phyloP scores from a whole-genome alignment of 2,329 filamentous ascomycete genomes.

The Colletotrichum lindemuthianum region DNA sequence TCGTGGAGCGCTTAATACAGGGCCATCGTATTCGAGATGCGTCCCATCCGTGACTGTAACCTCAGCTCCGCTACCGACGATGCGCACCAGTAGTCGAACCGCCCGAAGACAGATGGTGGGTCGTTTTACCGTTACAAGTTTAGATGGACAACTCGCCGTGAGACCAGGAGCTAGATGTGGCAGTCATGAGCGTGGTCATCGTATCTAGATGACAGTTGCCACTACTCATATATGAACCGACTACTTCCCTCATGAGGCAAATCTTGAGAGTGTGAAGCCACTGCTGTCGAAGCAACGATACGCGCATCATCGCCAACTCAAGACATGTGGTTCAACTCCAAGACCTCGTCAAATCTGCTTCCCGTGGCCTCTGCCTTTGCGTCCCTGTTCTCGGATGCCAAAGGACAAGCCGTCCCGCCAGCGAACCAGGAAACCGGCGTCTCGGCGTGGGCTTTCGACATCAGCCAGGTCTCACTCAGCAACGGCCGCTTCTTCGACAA shows the following conservation, averaged over 20 bases:
- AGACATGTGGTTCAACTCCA: slow-evolving; percentile 12
- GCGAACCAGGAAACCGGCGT: slow-evolving; percentile 44
- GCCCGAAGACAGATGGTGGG: background rate
- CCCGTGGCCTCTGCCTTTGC: background rate
- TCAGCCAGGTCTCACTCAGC: slow-evolving; percentile 51
- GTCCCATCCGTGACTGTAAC: slow-evolving; percentile 11
- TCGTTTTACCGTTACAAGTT: too few species aligned
- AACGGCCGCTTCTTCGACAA: slow-evolving; percentile 54
- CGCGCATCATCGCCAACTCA: background rate
- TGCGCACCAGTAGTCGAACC: slow-evolving; percentile 29
- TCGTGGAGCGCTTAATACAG: background rate
- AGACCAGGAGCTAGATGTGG: background rate
- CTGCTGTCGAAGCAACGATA: too few species aligned
- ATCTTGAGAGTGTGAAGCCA: too few species aligned
- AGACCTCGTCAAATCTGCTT: background rate
- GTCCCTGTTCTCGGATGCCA: background rate
- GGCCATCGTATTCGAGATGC: too few species aligned
- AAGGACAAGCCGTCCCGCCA: slow-evolving; percentile 41
- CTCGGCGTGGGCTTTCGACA: slow-evolving; percentile 49
- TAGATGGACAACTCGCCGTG: background rate
- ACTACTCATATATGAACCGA: too few species aligned
- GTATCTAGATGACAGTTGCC: too few species aligned
- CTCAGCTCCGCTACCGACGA: slow-evolving; percentile 14
- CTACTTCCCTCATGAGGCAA: too few species aligned
- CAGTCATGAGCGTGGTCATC: too few species aligned